Percentiles rank a stretch among this genome's conserved stretches.
These are phyloP conservation scores for Epicoccum sorghinum DNA, from an alignment of 2,329 filamentous ascomycete genomes.

Conservation along the genomic window DNA sequence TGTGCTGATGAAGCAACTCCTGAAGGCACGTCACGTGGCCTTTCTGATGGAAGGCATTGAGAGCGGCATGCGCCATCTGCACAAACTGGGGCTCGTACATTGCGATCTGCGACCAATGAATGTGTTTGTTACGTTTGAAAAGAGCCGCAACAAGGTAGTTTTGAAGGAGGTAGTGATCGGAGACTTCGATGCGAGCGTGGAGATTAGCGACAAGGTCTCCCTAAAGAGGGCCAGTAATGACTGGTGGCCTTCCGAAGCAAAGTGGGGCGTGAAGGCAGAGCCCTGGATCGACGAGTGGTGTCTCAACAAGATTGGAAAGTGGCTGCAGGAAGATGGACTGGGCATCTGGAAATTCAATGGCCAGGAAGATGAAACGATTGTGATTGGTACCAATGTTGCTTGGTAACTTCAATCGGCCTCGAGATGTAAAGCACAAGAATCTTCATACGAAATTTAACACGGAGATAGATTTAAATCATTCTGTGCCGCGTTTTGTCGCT, in stretches of 20 bases:
- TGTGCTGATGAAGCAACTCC: not conserved
- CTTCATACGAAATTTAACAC: too few species aligned
- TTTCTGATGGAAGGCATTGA: not conserved
- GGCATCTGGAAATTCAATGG: not conserved
- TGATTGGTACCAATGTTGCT: too few species aligned
- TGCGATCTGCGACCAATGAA: conserved; percentile 13
- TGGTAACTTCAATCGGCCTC: too few species aligned
- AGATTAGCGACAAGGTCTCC: not conserved
- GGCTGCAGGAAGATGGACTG: conserved; percentile 1
- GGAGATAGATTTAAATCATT: not conserved
- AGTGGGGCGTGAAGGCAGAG: not conserved
- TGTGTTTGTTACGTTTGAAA: not conserved
- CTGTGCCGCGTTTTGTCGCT: conserved; percentile 20
- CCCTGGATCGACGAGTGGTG: conserved; percentile 5
- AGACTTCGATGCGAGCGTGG: conserved; percentile 8
- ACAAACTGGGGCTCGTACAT: conserved; percentile 3
- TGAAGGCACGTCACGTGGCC: not conserved
- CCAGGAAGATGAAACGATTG: not conserved
- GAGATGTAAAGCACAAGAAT: not conserved
- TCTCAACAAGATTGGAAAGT: conserved; percentile 3
- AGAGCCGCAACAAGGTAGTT: not conserved
- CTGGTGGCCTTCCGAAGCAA: not conserved
- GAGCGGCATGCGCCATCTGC: not conserved
- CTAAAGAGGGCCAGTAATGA: conserved; percentile 3
- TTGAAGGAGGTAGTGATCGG: conserved; percentile 7